These are phyloP conservation scores for Nakazawaea anatomiae DNA, from an alignment of 805 yeast species.

Conservation along the genomic window DNA sequence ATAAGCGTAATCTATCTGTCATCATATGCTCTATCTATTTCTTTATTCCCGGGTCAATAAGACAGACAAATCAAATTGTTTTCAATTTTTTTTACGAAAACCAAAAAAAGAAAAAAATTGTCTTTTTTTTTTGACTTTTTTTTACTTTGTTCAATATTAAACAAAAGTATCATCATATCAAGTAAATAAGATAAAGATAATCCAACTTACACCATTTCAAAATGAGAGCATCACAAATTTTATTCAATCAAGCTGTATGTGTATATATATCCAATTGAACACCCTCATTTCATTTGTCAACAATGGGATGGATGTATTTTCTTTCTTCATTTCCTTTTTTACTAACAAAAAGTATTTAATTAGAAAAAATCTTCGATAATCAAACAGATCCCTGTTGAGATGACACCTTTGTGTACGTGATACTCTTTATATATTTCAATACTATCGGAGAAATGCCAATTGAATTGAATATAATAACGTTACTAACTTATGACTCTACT, in stretches of 20 bases:
- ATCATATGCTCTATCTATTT: not conserved
- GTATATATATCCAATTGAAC: not conserved
- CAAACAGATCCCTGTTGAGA: constrained; percentile 42
- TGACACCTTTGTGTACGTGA: constrained; percentile 43
- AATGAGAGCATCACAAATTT: constrained; percentile 46
- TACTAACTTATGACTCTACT: not conserved
- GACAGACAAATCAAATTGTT: constrained; percentile 3
- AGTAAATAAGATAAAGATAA: not conserved
- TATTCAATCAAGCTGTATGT: constrained; percentile 43
- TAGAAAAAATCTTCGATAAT: constrained; percentile 17
- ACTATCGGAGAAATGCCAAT: no score
- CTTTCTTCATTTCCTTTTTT: constrained; percentile 5
- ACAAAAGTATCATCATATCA: no score
- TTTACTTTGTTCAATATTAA: not conserved
- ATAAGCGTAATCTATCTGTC: not conserved
- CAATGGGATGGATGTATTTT: not conserved
- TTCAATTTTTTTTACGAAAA: not conserved
- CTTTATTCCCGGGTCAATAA: constrained; percentile 3
- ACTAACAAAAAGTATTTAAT: not conserved
- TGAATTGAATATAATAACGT: no score
- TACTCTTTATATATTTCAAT: no score
- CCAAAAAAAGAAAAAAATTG: not conserved
- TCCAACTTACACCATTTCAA: not conserved
- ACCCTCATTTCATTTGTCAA: no score
- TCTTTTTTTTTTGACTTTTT: not conserved